Base-by-base conservation (phyloP, 768 basidiomycete species). In the Tephrocybe sp. region DNA sequence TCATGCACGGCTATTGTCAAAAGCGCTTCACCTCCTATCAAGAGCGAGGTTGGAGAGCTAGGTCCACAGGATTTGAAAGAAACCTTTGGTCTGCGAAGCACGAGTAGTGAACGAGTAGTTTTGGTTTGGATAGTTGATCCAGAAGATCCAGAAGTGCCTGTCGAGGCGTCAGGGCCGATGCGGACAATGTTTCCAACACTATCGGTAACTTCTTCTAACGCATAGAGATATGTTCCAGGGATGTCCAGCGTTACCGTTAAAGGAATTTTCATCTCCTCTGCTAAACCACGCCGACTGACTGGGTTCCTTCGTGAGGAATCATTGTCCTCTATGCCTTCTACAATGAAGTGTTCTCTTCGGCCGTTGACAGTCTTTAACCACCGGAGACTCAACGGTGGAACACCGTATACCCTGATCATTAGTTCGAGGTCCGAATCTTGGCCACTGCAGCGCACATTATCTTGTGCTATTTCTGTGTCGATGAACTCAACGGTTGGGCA, bases 141-240 rank as follows among this genome's bases (percentile, higher is more conserved):
- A n/a, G n/a, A n/a, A n/a, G 69, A 60, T 26, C 58, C 54, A 30
- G 58, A 37, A 19, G 60, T 45, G n/a, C 47, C 36, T 12, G 51
- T 45, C 24, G 55, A 47, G n/a, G 60, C 49, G 19, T 67, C 74
- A 44, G 64, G 67, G 26, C 66, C 69, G 26, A 79, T 73, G 24
- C 64, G 72, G n/a, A 90, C 73, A 9, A 79, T 63, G 60, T 98
- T 97, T 13, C 91, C 92, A 44, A 87, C 71, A 12, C 84, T 81
- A 60, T 97, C 95, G n/a, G 80, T 79, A 21, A 98, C 79, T 57
- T 86, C 84, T 59, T 95, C 88, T 21, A 97, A 73, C 9, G 80
- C 77, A 60, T 90, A 92, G 2, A 81, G 68, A 62, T 91, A 84
- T 31, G 75, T 78, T 2, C 90, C 91, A 8, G 84, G 73, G 5